Conservation (phyloP, 177 flowering plant genomes). For the Vitis hybrid region DNA sequence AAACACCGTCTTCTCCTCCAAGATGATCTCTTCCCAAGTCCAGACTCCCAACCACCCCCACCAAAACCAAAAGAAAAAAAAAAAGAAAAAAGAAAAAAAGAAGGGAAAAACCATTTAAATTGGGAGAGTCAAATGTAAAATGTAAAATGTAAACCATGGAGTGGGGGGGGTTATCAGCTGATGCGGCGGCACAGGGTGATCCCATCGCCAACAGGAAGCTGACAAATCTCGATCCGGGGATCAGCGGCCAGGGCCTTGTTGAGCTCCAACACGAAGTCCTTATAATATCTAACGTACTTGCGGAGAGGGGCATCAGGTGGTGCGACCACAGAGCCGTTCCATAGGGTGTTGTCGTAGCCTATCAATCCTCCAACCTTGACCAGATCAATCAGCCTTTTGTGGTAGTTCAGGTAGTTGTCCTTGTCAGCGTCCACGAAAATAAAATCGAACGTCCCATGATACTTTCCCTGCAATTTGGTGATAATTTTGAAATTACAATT, state of each 20-base stretch:
- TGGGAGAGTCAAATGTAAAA: too few relatives aligned
- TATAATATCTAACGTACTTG: conserved; percentile 44
- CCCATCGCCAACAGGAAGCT: conserved; percentile 54
- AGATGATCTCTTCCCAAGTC: too few relatives aligned
- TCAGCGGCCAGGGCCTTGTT: conserved; percentile 54
- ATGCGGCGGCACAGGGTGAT: conserved; percentile 54
- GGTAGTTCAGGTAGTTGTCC: conserved; percentile 61
- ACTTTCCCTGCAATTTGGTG: conserved; percentile 29
- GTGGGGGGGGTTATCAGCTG: not conserved
- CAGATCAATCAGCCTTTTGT: conserved; percentile 50
- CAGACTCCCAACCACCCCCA: too few relatives aligned
- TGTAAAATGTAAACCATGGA: too few relatives aligned
- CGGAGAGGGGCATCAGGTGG: conserved; percentile 44
- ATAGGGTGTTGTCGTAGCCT: conserved; percentile 65
- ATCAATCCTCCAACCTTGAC: conserved; percentile 60
- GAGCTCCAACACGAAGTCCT: conserved; percentile 51
- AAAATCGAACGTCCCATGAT: conserved; percentile 48
- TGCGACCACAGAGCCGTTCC: conserved; percentile 55
- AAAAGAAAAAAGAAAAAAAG: too few relatives aligned
- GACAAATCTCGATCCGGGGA: conserved; percentile 49
- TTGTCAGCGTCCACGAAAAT: conserved; percentile 65
- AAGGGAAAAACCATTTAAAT: too few relatives aligned
- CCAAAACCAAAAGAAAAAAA: too few relatives aligned
- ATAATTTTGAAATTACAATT: too few relatives aligned
- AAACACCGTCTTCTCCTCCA: too few relatives aligned